Base-by-base conservation (phyloP, 805 yeast species). In the Starmerella cellae region DNA sequence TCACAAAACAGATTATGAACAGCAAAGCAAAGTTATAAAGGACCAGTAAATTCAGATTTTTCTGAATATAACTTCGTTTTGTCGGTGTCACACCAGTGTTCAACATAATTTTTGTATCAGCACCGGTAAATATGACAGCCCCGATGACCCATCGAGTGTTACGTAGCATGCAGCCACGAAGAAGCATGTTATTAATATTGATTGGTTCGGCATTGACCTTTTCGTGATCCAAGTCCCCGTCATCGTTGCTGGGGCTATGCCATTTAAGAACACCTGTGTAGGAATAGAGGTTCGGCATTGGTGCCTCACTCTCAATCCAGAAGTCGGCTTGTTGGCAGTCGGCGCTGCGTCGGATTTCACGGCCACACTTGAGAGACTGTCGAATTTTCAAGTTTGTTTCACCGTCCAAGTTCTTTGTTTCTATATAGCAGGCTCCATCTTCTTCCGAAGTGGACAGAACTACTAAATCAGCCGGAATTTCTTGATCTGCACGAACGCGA, bases 41-140 rank as follows among this genome's bases (percentile, higher is more conserved):
- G 33, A 82, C 87, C 33, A 77, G 75, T 30, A 71, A 57, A 57
- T 82, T 82, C 55, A 82, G 70, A 56, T 79, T 82, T 38, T 72
- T 66, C 2, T 88, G 70, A 39, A 82, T 75, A 53, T 71, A 70
- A 13, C 82, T 75, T 30, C 74, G 70, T 57, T 82, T 82, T 2
- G 80, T 76, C 9, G 93, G 93, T 0, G 93, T 81, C 21, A 73
- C 66, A 41, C 93, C 93, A 2, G 88, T 72, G 57, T 82, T 82
- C 45, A 82, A 64, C 81, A 81, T 77, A 48, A 82, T 78, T 60
- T 82, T 82, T 5, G 88, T 70, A 49, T 82, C 91, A 22, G 60
- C 58, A 39, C 93, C 93, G 2, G 93, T 81, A 57, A 77, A 80
- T 18, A 79, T 64, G 3, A 77, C 87, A 21, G 75, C 59, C 16